Conservation (phyloP, 2,329 filamentous ascomycete species). For the Cytospora leucostoma region DNA sequence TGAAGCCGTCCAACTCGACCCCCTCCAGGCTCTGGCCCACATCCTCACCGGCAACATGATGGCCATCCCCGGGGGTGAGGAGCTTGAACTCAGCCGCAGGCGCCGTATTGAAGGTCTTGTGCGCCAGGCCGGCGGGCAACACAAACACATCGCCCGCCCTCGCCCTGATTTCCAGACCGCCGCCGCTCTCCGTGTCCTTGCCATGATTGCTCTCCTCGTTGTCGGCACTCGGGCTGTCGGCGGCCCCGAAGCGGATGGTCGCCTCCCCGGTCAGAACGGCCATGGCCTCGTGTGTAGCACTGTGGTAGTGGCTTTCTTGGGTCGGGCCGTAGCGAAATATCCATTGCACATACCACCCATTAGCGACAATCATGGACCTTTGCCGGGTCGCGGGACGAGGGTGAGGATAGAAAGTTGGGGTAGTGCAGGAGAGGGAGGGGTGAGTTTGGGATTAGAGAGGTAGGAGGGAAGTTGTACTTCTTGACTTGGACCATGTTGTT, state of each 20-base stretch:
- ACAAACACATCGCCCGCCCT: conserved; percentile 59
- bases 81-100: conserved; percentile 41
- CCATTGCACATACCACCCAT: conserved; percentile 58
- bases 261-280: conserved; percentile 52
- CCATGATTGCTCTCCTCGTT: conserved; percentile 44
- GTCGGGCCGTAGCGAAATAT: conserved; percentile 58
- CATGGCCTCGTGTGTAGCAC: conserved; percentile 58
- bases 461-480: conserved; percentile 45
- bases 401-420: conserved; percentile 40
- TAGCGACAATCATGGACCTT: conserved; percentile 44
- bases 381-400: conserved; percentile 28
- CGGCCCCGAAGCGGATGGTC: conserved; percentile 55
- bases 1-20: conserved; percentile 47
- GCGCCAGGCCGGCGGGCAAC: conserved; percentile 55
- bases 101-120: conserved; percentile 50
- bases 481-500: conserved; percentile 38
- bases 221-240: conserved; percentile 44
- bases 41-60: conserved; percentile 38
- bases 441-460: conserved; percentile 52
- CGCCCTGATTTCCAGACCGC: conserved; percentile 51
- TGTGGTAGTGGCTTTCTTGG: conserved; percentile 60
- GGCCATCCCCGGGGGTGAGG: conserved; percentile 47
- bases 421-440: conserved; percentile 57
- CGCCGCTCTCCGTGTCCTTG: conserved; percentile 43
- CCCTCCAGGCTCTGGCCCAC: conserved; percentile 35